These are phyloP conservation scores for Stentor roeselii DNA, from an alignment of 73 alveolate genomes.

Conservation along the genomic window DNA sequence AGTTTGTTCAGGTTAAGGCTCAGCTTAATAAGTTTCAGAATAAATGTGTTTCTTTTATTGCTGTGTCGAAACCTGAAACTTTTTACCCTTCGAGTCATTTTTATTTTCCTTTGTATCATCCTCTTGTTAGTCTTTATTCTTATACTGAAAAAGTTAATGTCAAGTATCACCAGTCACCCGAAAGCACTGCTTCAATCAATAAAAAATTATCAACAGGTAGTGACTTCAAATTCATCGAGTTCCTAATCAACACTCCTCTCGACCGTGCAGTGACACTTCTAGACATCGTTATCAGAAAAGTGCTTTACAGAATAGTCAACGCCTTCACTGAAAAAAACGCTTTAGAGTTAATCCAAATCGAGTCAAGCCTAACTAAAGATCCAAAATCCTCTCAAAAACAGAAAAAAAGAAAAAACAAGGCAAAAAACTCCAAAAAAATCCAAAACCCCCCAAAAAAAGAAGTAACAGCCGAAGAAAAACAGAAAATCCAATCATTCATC, in stretches of 20 bases:
- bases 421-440: neutral
- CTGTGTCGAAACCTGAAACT: neutral
- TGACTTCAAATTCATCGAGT: constrained; percentile 15
- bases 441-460: neutral
- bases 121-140: neutral
- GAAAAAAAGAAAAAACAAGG: neutral
- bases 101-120: neutral
- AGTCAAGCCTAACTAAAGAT: neutral
- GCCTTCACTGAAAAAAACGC: constrained; percentile 31
- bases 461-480: neutral
- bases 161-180: neutral
- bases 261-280: constrained; percentile 22
- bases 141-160: neutral
- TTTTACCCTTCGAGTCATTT: neutral
- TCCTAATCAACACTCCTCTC: constrained; percentile 17
- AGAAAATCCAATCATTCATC: neutral
- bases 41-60: neutral
- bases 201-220: neutral
- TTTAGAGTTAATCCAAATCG: neutral
- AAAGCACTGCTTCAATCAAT: neutral
- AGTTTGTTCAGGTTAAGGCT: neutral
- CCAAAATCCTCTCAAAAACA: neutral
- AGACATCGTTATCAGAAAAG: constrained; percentile 29
- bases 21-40: neutral
- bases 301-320: neutral